These are phyloP conservation scores for Amphibolis antarctica DNA, from an alignment of 106 monocot species.

Conservation along the genomic window DNA sequence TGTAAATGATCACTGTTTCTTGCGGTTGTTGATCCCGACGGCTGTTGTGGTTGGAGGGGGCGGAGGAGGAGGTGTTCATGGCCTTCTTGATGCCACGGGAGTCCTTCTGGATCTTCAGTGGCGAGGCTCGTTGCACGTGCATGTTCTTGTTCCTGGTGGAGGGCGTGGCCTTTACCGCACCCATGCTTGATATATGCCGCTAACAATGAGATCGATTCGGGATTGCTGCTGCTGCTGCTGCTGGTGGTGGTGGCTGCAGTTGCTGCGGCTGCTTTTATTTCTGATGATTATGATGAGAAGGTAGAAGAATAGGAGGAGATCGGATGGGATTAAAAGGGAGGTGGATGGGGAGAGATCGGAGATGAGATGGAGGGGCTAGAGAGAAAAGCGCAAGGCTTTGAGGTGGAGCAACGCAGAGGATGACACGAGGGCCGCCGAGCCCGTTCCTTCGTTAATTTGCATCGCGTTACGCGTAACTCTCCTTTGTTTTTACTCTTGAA, in stretches of 20 bases:
- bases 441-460: too few species aligned
- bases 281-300: not conserved
- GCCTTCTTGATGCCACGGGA: slow-evolving; percentile 42
- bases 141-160: too few species aligned
- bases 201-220: too few species aligned
- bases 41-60: slow-evolving; percentile 3
- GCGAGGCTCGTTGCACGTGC: slow-evolving; percentile 18
- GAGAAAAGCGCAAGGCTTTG: too few species aligned
- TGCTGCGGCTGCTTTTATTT: not conserved
- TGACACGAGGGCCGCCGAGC: too few species aligned
- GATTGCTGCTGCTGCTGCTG: not conserved
- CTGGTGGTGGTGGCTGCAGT: not conserved
- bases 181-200: too few species aligned
- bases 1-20: slow-evolving; percentile 50
- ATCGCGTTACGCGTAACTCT: too few species aligned
- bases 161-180: too few species aligned
- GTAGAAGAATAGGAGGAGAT: not conserved
- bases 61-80: slow-evolving; percentile 3
- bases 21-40: not conserved
- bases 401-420: too few species aligned
- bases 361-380: not conserved
- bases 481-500: too few species aligned
- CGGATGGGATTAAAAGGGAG: not conserved
- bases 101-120: slow-evolving; percentile 28
- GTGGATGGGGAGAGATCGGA: too few species aligned